Percentiles rank a stretch among this genome's conserved stretches.
These are phyloP conservation scores for Larix kaempferi DNA, from an alignment of 75 land plant species.

Conservation along the genomic window DNA sequence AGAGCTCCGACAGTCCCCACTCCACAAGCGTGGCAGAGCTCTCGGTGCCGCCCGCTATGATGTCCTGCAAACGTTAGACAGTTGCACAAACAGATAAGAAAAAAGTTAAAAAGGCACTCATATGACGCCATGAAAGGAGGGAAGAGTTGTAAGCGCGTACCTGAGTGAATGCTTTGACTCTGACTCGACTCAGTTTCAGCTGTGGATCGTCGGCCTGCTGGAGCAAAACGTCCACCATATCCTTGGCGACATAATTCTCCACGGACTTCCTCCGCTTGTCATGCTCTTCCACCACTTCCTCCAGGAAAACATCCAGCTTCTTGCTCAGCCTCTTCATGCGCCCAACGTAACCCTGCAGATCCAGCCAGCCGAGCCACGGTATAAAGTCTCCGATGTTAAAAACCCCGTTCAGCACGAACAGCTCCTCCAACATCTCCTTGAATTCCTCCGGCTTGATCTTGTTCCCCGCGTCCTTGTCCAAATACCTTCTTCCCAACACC, in stretches of 20 bases:
- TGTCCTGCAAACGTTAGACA: conserved; percentile 27
- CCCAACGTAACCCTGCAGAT: conserved; percentile 45
- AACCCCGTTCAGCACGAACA: conserved; percentile 50
- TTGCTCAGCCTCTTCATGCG: conserved; percentile 30
- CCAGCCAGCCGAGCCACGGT: conserved; percentile 44
- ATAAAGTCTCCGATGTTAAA: conserved; percentile 47
- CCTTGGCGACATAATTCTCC: conserved; percentile 24
- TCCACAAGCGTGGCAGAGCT: conserved; percentile 55
- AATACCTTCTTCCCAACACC: conserved; percentile 41
- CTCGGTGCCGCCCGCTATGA: conserved; percentile 59
- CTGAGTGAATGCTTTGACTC: conserved; percentile 61
- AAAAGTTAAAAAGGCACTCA: background rate
- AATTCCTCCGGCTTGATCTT: conserved; percentile 34
- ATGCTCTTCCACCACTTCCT: conserved; percentile 52
- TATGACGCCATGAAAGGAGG: background rate
- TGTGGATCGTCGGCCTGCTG: conserved; percentile 37
- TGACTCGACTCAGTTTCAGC: conserved; percentile 26
- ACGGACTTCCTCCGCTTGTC: conserved; percentile 17
- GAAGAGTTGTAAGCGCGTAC: conserved; percentile 3
- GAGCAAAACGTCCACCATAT: conserved; percentile 57
- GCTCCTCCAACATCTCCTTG: conserved; percentile 55
- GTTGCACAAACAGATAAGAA: background rate
- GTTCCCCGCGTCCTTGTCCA: conserved; percentile 1
- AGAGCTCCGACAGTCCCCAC: conserved; percentile 59
- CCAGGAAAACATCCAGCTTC: conserved; percentile 19